Percentiles rank a stretch among this genome's conserved stretches.
These are phyloP conservation scores for Trichopus zeylanicus DNA, from an alignment of 116 monocot species.

Conservation along the genomic window DNA sequence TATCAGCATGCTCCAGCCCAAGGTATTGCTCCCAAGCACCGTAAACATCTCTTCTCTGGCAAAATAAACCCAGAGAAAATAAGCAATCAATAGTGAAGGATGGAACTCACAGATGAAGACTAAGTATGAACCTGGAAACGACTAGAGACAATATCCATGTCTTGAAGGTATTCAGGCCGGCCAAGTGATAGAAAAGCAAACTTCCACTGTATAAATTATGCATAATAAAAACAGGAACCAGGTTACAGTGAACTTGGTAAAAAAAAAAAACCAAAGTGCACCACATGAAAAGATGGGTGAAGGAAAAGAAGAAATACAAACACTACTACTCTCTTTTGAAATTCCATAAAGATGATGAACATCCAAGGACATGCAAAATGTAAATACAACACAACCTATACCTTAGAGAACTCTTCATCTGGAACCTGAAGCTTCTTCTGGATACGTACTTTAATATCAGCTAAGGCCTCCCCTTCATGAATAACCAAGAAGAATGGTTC, in stretches of 20 bases:
- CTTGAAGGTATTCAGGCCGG: slow-evolving; percentile 82
- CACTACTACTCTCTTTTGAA: no score
- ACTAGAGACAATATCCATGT: slow-evolving; percentile 61
- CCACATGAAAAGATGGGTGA: no score
- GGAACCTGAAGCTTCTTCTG: slow-evolving; percentile 89
- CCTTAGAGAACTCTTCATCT: slow-evolving; percentile 95
- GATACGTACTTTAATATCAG: slow-evolving; percentile 75
- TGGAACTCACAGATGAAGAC: not conserved
- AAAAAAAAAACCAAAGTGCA: not conserved
- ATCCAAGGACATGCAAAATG: not conserved
- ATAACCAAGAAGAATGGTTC: slow-evolving; percentile 94
- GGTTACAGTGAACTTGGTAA: not conserved
- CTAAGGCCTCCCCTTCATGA: slow-evolving; percentile 79
- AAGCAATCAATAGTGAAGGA: not conserved
- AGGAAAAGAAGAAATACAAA: no score
- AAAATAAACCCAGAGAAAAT: not conserved
- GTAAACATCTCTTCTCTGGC: slow-evolving; percentile 91
- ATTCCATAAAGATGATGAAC: not conserved
- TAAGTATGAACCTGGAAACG: slow-evolving; percentile 59
- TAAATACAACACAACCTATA: slow-evolving; percentile 12
- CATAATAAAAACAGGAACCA: not conserved
- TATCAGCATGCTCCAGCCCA: slow-evolving; percentile 94
- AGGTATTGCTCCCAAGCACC: slow-evolving; percentile 99
- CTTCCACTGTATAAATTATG: slow-evolving; percentile 61
- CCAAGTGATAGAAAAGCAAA: slow-evolving; percentile 80